Percentiles rank a stretch among this genome's conserved stretches.
phyloP scores from a whole-genome alignment of 257 asterid species.

The Anisodus acutangulus region DNA sequence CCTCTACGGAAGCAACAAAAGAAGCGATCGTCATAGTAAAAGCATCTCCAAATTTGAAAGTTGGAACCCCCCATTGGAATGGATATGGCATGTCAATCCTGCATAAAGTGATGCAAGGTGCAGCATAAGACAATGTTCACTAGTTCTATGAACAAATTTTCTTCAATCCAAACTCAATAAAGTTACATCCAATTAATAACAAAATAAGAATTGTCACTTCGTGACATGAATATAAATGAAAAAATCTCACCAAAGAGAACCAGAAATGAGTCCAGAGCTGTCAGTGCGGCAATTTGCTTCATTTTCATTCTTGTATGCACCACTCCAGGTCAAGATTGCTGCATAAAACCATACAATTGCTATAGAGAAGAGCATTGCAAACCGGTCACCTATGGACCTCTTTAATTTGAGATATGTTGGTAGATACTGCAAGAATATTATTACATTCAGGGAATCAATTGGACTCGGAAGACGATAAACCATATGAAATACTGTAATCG shows the following conservation, averaged over 20 bases:
- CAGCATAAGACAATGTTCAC: neutral
- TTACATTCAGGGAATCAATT: conserved; percentile 7
- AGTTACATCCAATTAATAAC: neutral
- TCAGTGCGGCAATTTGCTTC: conserved; percentile 51
- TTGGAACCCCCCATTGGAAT: conserved; percentile 91
- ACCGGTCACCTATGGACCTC: conserved; percentile 61
- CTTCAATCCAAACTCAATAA: too few relatives aligned
- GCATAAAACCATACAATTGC: conserved; percentile 68
- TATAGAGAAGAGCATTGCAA: conserved; percentile 59
- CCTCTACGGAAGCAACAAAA: conserved; percentile 78
- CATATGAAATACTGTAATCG: neutral
- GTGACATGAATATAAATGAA: neutral
- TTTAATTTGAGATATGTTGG: conserved; percentile 54
- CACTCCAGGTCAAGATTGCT: conserved; percentile 63
- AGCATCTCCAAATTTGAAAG: conserved; percentile 54
- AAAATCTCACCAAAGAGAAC: conserved; percentile 61
- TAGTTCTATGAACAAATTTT: too few relatives aligned
- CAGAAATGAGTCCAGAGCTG: conserved; percentile 55
- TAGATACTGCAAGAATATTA: conserved; percentile 53
- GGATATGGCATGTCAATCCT: conserved; percentile 77
- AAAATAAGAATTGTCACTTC: neutral
- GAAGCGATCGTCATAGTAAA: conserved; percentile 65
- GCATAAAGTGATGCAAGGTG: conserved; percentile 25
- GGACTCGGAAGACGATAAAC: neutral
- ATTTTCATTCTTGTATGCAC: conserved; percentile 53